These are phyloP conservation scores for Phytophthora litchii DNA, from an alignment of 352 stramenopile genomes.

Conservation along the genomic window DNA sequence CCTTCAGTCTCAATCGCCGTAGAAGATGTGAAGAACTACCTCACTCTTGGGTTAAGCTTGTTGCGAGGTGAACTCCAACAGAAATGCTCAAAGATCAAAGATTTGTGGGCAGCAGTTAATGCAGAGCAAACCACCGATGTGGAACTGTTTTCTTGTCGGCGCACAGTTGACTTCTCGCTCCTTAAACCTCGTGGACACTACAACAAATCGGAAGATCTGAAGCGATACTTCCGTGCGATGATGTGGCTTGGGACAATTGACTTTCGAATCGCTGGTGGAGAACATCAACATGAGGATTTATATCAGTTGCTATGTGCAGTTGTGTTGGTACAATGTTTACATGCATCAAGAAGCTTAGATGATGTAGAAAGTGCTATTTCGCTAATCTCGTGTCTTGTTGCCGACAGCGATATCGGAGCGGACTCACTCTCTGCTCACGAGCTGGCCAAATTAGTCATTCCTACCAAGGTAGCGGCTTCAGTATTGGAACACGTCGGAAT, in stretches of 20 bases:
- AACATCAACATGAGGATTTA: neutral
- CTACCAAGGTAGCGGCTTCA: too few species aligned
- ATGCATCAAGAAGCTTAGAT: conserved; percentile 4
- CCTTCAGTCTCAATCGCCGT: neutral
- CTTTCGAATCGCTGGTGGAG: conserved; percentile 23
- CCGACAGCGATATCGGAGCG: conserved; percentile 13
- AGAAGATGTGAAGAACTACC: conserved; percentile 17
- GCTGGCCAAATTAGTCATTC: too few species aligned
- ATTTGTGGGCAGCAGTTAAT: conserved; percentile 6
- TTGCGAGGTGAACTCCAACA: conserved; percentile 3
- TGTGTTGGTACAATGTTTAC: conserved; percentile 20
- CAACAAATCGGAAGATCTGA: neutral
- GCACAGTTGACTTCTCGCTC: conserved; percentile 27
- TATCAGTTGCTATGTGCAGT: conserved; percentile 9
- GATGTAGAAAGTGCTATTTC: neutral
- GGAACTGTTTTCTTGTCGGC: conserved; percentile 11
- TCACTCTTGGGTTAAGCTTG: conserved; percentile 16
- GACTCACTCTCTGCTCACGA: conserved; percentile 16
- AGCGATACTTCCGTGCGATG: conserved; percentile 24
- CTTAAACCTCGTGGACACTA: conserved; percentile 11
- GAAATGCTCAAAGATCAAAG: neutral
- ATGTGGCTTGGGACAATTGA: conserved; percentile 27
- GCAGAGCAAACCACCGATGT: neutral
- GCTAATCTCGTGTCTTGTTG: conserved; percentile 20
- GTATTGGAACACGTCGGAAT: too few species aligned